Conservation (phyloP, 305 asterid species). For the Withania somnifera region DNA sequence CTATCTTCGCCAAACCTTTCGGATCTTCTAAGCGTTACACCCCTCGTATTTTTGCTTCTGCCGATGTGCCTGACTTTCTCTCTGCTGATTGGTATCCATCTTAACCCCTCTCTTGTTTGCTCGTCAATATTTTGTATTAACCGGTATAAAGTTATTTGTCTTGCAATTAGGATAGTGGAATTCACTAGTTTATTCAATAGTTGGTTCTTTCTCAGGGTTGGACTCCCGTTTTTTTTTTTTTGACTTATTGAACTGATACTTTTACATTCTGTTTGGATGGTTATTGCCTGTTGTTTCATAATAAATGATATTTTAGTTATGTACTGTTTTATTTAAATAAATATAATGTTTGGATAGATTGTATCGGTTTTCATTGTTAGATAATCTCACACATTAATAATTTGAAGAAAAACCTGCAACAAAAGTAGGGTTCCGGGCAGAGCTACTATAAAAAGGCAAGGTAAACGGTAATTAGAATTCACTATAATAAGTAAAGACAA, state of each 20-base stretch:
- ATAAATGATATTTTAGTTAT: no score
- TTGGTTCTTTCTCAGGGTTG: background rate
- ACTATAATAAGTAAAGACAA: no score
- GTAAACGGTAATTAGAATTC: no score
- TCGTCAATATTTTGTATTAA: background rate
- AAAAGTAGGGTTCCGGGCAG: no score
- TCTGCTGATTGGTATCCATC: conserved; percentile 63
- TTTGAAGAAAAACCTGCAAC: no score
- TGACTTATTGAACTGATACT: background rate
- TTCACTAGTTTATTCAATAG: background rate
- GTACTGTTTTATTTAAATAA: no score
- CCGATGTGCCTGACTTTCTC: conserved; percentile 77
- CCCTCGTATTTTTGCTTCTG: conserved; percentile 47
- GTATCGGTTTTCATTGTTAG: no score
- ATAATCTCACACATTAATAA: no score
- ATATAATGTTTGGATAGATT: no score
- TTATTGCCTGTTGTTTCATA: no score
- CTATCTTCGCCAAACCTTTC: conserved; percentile 11
- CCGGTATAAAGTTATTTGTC: background rate
- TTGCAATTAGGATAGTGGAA: background rate
- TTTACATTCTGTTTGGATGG: no score
- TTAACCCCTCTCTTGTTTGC: background rate
- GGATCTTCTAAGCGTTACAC: conserved; percentile 19
- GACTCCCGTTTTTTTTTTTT: background rate
- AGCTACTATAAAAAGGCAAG: no score